phyloP scores from a whole-genome alignment of 2,329 filamentous ascomycete genomes.

The Eutypa lata region DNA sequence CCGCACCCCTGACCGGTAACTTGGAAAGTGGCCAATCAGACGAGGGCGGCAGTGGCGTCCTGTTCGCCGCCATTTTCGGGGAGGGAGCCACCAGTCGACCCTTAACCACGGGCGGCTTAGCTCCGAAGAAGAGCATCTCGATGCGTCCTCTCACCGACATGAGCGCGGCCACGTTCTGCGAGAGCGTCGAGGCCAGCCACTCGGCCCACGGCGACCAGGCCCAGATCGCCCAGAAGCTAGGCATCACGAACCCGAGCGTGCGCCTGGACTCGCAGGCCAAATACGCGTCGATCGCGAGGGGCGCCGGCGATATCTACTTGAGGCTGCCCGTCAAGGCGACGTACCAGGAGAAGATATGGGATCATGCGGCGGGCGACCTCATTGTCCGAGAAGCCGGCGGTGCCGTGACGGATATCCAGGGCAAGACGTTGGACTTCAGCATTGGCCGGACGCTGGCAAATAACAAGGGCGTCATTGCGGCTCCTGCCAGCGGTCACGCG shows the following conservation, averaged over 20 bases:
- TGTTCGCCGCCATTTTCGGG: constrained; percentile 81
- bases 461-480: constrained; percentile 94
- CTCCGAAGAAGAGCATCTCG: constrained; percentile 58
- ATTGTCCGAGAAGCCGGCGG: constrained; percentile 94
- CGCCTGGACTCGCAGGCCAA: constrained; percentile 98
- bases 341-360: constrained; percentile 99
- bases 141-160: constrained; percentile 79
- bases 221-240: constrained; percentile 76
- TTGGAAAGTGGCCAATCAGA: constrained; percentile 74
- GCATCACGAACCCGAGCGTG: constrained; percentile 85
- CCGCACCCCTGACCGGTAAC: constrained; percentile 64
- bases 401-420: constrained; percentile 83
- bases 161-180: constrained; percentile 84
- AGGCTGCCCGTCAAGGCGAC: constrained; percentile 79
- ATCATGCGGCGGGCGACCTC: constrained; percentile 91
- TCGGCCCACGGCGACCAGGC: constrained; percentile 86
- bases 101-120: constrained; percentile 55
- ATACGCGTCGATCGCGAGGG: constrained; percentile 91
- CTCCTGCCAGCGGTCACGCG: constrained; percentile 71
- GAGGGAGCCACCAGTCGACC: constrained; percentile 79
- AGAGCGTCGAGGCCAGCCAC: constrained; percentile 92
- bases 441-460: constrained; percentile 79
- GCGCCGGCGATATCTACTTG: constrained; percentile 92
- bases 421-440: constrained; percentile 82
- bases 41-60: constrained; percentile 70